These are phyloP conservation scores for Dendrobium chrysotoxum DNA, from an alignment of 106 monocot species.

Conservation along the genomic window DNA sequence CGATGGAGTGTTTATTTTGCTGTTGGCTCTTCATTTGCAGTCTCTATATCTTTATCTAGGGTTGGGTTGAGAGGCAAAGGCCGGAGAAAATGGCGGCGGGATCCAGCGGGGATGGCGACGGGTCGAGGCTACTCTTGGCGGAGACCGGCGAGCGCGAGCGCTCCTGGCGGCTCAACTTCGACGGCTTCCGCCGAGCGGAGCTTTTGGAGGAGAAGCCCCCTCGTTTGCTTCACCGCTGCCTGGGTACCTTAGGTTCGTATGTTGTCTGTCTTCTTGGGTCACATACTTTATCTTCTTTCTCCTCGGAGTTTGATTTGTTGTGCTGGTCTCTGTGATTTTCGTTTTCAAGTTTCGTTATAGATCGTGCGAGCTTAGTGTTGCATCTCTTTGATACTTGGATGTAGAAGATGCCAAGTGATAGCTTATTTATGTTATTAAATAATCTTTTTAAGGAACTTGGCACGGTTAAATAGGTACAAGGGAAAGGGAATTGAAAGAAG, in stretches of 20 bases:
- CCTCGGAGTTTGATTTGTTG: not conserved
- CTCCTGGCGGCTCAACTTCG: constrained; percentile 65
- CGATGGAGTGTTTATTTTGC: too few relatives aligned
- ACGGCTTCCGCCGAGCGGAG: constrained; percentile 36
- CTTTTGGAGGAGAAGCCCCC: constrained; percentile 32
- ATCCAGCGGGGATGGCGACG: constrained; percentile 17
- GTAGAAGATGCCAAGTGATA: not conserved
- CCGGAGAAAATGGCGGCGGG: constrained; percentile 16
- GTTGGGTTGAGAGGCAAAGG: not conserved
- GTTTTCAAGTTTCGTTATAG: not conserved
- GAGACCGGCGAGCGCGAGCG: constrained; percentile 25
- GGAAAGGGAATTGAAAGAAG: not conserved
- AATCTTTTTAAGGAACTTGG: not conserved
- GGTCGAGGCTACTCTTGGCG: constrained; percentile 22
- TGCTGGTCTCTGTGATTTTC: not conserved
- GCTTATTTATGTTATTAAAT: not conserved
- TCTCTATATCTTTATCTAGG: not conserved
- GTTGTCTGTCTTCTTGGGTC: not conserved
- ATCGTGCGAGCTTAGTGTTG: not conserved
- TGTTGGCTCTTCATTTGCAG: too few relatives aligned
- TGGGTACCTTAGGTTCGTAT: constrained; percentile 40
- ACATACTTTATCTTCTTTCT: not conserved
- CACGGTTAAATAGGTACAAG: not conserved
- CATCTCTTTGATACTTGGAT: not conserved
- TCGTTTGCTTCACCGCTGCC: constrained; percentile 42